Percentiles rank a stretch among this genome's conserved stretches.
These are phyloP conservation scores for Penicillium occitanis DNA, from an alignment of 2,329 filamentous ascomycete species.

Conservation along the genomic window DNA sequence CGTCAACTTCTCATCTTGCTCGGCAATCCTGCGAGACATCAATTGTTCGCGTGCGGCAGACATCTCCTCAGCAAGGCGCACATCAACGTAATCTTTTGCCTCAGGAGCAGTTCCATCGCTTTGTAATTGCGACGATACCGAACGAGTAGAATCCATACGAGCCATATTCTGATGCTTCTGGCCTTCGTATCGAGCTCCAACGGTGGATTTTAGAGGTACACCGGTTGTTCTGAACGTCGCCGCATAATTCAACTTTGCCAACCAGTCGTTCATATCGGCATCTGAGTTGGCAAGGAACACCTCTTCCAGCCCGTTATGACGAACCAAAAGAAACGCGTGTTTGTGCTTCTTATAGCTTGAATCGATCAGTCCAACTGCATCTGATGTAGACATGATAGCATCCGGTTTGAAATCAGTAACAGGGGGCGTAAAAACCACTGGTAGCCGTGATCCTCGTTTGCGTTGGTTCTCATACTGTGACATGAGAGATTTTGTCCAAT, in stretches of 20 bases:
- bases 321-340: constrained; percentile 86
- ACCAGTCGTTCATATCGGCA: constrained; percentile 91
- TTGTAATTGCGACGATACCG: constrained; percentile 62
- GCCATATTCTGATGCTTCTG: constrained; percentile 60
- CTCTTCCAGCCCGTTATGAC: constrained; percentile 83
- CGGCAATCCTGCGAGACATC: constrained; percentile 78
- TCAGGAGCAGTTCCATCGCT: constrained; percentile 54
- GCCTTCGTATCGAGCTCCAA: constrained; percentile 81
- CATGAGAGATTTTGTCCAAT: constrained; percentile 89
- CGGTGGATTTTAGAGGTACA: constrained; percentile 82
- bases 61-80: constrained; percentile 82
- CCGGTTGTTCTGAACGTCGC: constrained; percentile 90
- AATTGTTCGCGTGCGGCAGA: constrained; percentile 76
- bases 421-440: constrained; percentile 87
- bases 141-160: constrained; percentile 62
- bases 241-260: constrained; percentile 93
- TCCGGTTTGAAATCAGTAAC: constrained; percentile 92
- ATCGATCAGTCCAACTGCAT: constrained; percentile 85
- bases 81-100: constrained; percentile 60
- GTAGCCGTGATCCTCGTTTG: constrained; percentile 71
- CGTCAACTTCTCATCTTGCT: constrained; percentile 76
- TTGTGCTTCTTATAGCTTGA: constrained; percentile 89
- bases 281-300: constrained; percentile 88
- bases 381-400: constrained; percentile 86
- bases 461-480: constrained; percentile 81